Percentiles rank a stretch among this genome's conserved stretches.
These are phyloP conservation scores for Onygenales sp. DNA, from an alignment of 2,329 filamentous ascomycete species.

Conservation along the genomic window DNA sequence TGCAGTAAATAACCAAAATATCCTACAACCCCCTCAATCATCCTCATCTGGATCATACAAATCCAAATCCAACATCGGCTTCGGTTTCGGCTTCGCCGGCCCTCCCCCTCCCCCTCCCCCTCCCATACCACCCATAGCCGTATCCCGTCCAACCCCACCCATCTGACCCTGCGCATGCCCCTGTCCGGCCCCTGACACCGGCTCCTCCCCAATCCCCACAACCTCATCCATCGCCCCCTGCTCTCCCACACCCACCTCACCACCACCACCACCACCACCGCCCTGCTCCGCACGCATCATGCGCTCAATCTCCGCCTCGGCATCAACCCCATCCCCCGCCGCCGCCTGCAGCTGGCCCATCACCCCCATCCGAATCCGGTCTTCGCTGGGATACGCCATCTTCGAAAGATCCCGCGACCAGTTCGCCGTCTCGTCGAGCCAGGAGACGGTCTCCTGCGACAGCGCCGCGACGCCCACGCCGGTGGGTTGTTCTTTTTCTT, in stretches of 20 bases:
- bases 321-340: slow-evolving; percentile 47
- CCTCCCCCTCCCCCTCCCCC: slow-evolving; percentile 8
- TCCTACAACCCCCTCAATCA: slow-evolving; percentile 17
- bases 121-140: slow-evolving; percentile 7
- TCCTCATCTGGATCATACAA: slow-evolving; percentile 38
- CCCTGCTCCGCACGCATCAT: slow-evolving; percentile 48
- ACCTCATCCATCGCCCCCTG: slow-evolving; percentile 16
- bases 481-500: background rate
- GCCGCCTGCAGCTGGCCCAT: slow-evolving; percentile 36
- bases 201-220: slow-evolving; percentile 13
- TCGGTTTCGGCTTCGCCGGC: slow-evolving; percentile 23
- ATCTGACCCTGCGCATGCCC: background rate
- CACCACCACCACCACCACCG: slow-evolving; percentile 37
- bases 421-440: slow-evolving; percentile 33
- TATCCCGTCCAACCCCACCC: background rate
- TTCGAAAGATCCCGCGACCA: slow-evolving; percentile 31
- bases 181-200: slow-evolving; percentile 18
- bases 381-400: slow-evolving; percentile 36
- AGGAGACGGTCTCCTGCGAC: slow-evolving; percentile 31
- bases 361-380: slow-evolving; percentile 35
- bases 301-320: slow-evolving; percentile 39
- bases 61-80: slow-evolving; percentile 34
- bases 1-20: too few relatives aligned
- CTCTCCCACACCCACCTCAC: slow-evolving; percentile 22
- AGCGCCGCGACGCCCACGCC: slow-evolving; percentile 24